Conservation (phyloP, 208 protist species). For the Trypanosoma cruzi region DNA sequence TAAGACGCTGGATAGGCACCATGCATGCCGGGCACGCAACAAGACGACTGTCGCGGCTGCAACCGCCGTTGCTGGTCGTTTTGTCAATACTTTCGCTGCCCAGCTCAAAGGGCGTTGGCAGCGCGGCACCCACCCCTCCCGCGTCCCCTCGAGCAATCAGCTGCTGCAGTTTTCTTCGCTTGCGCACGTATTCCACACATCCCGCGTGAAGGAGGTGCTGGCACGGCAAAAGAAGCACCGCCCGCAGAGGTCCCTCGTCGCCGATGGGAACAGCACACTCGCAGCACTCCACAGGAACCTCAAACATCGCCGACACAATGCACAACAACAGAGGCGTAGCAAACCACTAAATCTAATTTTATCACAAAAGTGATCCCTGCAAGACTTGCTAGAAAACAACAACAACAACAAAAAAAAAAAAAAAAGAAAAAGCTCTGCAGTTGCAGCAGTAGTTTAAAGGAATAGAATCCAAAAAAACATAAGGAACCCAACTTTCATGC, state of each 20-base stretch:
- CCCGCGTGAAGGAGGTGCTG: slow-evolving; percentile 83
- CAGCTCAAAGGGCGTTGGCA: not conserved
- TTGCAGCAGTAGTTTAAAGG: not conserved
- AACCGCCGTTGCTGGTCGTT: not conserved
- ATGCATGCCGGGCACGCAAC: slow-evolving; percentile 58
- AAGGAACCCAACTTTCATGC: not conserved
- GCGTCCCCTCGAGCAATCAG: slow-evolving; percentile 11
- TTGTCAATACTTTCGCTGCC: not conserved
- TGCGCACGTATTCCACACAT: slow-evolving; percentile 74
- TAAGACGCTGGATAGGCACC: slow-evolving; percentile 34
- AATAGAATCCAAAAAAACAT: not conserved
- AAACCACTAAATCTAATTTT: not conserved
- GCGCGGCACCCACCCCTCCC: slow-evolving; percentile 13
- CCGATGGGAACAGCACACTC: slow-evolving; percentile 73
- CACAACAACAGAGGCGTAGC: not conserved
- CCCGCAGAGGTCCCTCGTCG: slow-evolving; percentile 61
- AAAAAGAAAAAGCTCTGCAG: not conserved
- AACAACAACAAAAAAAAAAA: slow-evolving; percentile 24
- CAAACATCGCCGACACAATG: slow-evolving; percentile 3
- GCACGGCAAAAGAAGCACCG: slow-evolving; percentile 73
- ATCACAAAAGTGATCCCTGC: not conserved
- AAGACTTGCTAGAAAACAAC: slow-evolving; percentile 9
- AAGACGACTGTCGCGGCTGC: not conserved
- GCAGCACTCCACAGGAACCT: slow-evolving; percentile 52
- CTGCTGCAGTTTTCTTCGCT: slow-evolving; percentile 29